These are phyloP conservation scores for Hypoxylon sp. DNA, from an alignment of 2,329 filamentous ascomycete genomes.

Conservation along the genomic window DNA sequence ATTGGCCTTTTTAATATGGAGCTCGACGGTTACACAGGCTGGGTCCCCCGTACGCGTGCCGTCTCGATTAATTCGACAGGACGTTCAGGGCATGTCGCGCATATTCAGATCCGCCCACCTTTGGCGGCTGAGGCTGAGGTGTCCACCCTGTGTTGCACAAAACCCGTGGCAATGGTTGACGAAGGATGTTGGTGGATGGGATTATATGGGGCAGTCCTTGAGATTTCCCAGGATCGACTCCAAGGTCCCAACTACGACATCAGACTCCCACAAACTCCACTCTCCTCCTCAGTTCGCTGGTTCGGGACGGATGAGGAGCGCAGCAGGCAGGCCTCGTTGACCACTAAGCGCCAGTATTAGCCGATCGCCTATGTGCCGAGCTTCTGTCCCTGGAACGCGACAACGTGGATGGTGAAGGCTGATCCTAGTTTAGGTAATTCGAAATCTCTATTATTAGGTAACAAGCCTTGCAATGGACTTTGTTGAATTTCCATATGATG, in stretches of 20 bases:
- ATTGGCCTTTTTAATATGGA: slow-evolving; percentile 50
- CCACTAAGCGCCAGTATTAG: slow-evolving; percentile 42
- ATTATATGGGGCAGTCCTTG: slow-evolving; percentile 38
- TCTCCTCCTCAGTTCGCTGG: slow-evolving; percentile 27
- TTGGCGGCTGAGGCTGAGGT: slow-evolving; percentile 50
- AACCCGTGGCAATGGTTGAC: slow-evolving; percentile 48
- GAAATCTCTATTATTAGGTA: slow-evolving; percentile 8
- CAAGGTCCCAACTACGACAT: slow-evolving; percentile 46
- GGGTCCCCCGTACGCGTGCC: slow-evolving; percentile 45
- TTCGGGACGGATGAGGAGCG: slow-evolving; percentile 24
- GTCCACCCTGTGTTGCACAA: slow-evolving; percentile 52
- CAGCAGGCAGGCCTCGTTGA: slow-evolving; percentile 23
- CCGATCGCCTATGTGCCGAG: slow-evolving; percentile 37
- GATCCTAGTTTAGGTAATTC: slow-evolving; percentile 8
- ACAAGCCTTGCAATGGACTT: slow-evolving; percentile 5
- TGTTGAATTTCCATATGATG: slow-evolving; percentile 15
- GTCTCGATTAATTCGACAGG: slow-evolving; percentile 43
- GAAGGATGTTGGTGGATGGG: slow-evolving; percentile 41
- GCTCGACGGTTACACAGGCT: slow-evolving; percentile 52
- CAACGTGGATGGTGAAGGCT: slow-evolving; percentile 15
- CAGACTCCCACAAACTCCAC: slow-evolving; percentile 45
- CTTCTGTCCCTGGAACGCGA: slow-evolving; percentile 26
- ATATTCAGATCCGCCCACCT: slow-evolving; percentile 46
- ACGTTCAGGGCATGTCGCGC: slow-evolving; percentile 45
- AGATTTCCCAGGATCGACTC: slow-evolving; percentile 40